Evolutionary conservation across 176 grass and related monocot genomes (phyloP), one percentile per base, ranked within the genome.

Genomic region (Pontederia crassipes): DNA sequence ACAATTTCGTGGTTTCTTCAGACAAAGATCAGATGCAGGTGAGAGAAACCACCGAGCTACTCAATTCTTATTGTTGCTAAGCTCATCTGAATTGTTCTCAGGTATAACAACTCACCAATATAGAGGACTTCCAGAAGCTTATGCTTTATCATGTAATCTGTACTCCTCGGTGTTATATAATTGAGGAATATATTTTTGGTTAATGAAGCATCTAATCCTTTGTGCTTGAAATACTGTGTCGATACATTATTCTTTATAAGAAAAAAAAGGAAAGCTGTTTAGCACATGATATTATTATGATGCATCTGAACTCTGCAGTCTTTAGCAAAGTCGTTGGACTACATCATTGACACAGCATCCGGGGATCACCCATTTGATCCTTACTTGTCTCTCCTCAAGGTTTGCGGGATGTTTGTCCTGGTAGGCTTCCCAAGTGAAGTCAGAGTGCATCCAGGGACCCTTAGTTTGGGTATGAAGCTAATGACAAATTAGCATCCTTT

Each of bases 291-390:
- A 59, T 59, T 29, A 28, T 28, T 4, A 11, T 59, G 12, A 59
- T 35, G 57, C 24, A 59, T 59, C 57, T 48, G 8, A 17, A 11
- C 67, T 72, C 13, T 68, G 66, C 71, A 86, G 90, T 77, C 80
- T 10, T 48, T 86, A 56, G 80, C 67, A 68, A 75, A 52, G 12
- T 86, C 83, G 17, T 60, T 89, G 68, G 59, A 95, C 52, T 95
- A 86, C 82, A 95, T 95, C 17, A n/a, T 95, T 8, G 86, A 95
- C 57, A 73, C 82, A 28, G 80, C 86, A 8, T 78, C 90, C 4
- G 86, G 86, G 8, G 74, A 89, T 56, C 90, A 95, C 71, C 82
- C 85, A 14, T 86, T 95, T 2, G 90, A 95, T 63, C 86, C 83
- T 3, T 95, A 86, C 66, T 75, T 95, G 4, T 64, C 75, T 8